Percentiles rank a stretch among this genome's conserved stretches.
Evolutionary conservation across 306 rosid species (phyloP).

Genomic region (Dalbergia oliveri): DNA sequence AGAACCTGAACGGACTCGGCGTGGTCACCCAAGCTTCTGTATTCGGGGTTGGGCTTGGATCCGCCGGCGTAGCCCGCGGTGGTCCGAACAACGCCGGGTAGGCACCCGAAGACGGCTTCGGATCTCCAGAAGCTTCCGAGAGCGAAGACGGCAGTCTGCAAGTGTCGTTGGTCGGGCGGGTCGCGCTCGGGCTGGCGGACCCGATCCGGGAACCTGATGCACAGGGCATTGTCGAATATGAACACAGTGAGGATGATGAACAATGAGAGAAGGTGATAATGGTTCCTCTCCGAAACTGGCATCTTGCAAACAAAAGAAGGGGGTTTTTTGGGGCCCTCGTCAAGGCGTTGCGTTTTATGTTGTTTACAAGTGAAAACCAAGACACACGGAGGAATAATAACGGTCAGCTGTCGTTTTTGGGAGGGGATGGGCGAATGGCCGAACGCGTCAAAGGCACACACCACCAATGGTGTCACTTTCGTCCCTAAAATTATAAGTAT

Average conservation of each 20-base stretch:
- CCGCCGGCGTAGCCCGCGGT: conserved; percentile 93
- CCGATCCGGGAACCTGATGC: conserved; percentile 77
- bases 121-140: conserved; percentile 99
- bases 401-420: conserved; percentile 34
- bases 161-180: conserved; percentile 48
- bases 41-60: conserved; percentile 82
- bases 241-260: conserved; percentile 46
- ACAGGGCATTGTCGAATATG: conserved; percentile 39
- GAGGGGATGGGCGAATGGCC: conserved; percentile 16
- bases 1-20: conserved; percentile 89
- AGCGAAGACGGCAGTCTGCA: conserved; percentile 75
- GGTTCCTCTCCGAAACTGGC: conserved; percentile 51
- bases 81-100: conserved; percentile 82
- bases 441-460: background rate
- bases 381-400: background rate
- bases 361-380: background rate
- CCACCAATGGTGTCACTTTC: too few species aligned
- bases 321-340: too few species aligned
- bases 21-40: conserved; percentile 82
- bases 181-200: conserved; percentile 49
- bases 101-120: conserved; percentile 89
- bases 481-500: too few species aligned
- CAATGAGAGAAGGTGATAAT: conserved; percentile 20
- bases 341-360: conserved; percentile 27
- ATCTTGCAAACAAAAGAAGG: conserved; percentile 45